Base-by-base conservation (phyloP, 805 yeast species). In the Blastobotrys chiropterorum region DNA sequence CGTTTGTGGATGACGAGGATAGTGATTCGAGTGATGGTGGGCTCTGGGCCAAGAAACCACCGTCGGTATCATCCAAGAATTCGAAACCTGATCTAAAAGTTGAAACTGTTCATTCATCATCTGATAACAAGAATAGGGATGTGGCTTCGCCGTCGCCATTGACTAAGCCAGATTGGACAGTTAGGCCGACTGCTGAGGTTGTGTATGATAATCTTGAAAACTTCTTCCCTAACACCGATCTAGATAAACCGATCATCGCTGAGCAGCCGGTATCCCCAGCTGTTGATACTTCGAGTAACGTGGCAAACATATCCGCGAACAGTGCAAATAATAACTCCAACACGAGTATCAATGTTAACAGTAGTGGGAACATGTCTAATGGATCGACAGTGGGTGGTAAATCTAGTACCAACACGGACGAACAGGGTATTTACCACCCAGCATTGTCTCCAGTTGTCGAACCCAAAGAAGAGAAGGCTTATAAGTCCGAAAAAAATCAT, bases 141-240 rank as follows among this genome's bases (percentile, higher is more conserved):
- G 14, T 42, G 19, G 43, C 21, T 21, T 52, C 56, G 2, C 58
- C 60, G 11, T 43, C 40, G 3, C 41, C 57, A 7, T 53, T 44
- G n/a, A 47, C 50, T 17, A 56, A 53, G 16, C 44, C 43, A 20
- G 38, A 14, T 15, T 80, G 83, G 88, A 82, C 85, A 5, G 84
- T 94, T 14, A 81, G 99, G 65, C 99, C 99, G 1, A 90, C 98
- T 0, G 85, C 96, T 0, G 98, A 92, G 62, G 95, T 87, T 42
- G 85, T 94, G 30, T 94, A 90, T 65, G 88, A 89, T 51, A 90
- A 94, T 61, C 77, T 94, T 56, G 99, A 94, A 59, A 80, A 80
- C 62, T 94, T 86, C 65, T 94, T 94, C 74, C 99, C 99, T 0
- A 78, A 86, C 60, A 83, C 97, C 0, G 92, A 92, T 67, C 75